Base-by-base conservation (phyloP, 2,329 filamentous ascomycete genomes). In the Sordariomycetes sp. region DNA sequence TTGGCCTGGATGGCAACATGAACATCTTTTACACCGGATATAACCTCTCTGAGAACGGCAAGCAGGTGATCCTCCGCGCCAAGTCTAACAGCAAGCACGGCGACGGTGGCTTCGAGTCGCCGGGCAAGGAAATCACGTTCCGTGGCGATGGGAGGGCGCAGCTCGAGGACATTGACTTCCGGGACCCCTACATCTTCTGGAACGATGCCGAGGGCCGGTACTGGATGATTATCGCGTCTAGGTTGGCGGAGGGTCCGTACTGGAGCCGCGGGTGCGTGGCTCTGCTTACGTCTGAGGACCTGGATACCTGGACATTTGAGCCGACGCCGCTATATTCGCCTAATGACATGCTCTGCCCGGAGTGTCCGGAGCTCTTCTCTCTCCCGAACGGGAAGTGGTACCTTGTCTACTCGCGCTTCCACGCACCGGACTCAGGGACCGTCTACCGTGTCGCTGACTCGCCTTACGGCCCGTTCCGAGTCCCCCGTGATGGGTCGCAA, bases 11-110 rank as follows among this genome's bases (percentile, higher is more conserved):
- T 52, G 63, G 62, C 7, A 62, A 62, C 35, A 66, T 70, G 66
- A 68, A 69, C 56, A 61, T 70, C 48, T 69, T 70, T 57, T 70
- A 70, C 60, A 70, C 69, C 10, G 69, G 69, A 1, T 70, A 70
- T 58, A 69, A 66, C 56, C 55, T 69, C 25, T 61, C 60, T 1
- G 59, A 63, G 22, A 61, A 62, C 34, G 68, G 68, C 7, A 64
- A 62, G n/a, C 69, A 70, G 56, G 66, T 65, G 7, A 67, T 70
- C 35, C 60, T 70, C 34, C 66, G 64, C 10, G 62, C 63, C 1
- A 61, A n/a, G 8, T 62, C 67, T 12, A 39, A 48, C 8, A 64
- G 67, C 55, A 62, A 60, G 1, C 64, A 67, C 34, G 66, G 67
- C 10, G 60, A 63, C 1, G 52, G n/a, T 3, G 45, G 45, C n/a